Percentiles rank a stretch among this genome's conserved stretches.
Conservation (phyloP, 371 early-diverging fungal genomes). For the Rhizomucor pusillus region DNA sequence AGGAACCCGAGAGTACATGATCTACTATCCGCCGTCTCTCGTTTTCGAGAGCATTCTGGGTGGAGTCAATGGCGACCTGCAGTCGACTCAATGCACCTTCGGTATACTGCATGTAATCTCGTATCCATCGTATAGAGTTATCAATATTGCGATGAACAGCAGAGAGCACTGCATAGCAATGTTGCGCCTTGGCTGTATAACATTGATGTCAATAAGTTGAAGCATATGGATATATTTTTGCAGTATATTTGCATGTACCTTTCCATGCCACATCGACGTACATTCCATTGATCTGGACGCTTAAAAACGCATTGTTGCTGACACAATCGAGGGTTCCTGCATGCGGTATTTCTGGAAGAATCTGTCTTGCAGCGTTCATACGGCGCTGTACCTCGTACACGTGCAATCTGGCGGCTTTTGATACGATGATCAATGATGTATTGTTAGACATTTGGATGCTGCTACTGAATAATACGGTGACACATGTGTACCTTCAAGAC, state of each 20-base stretch:
- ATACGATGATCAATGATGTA: background rate
- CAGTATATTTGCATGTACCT: conserved; percentile 27
- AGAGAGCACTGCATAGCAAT: conserved; percentile 9
- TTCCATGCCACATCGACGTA: conserved; percentile 40
- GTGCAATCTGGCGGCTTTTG: conserved; percentile 7
- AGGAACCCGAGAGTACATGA: conserved; percentile 9
- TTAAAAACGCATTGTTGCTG: conserved; percentile 30
- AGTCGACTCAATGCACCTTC: conserved; percentile 19
- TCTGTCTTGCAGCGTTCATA: conserved; percentile 31
- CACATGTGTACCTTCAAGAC: conserved; percentile 24
- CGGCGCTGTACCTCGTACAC: conserved; percentile 32
- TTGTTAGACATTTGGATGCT: background rate
- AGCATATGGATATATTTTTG: background rate
- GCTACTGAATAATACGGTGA: background rate
- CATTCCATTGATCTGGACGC: conserved; percentile 21
- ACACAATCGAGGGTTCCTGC: conserved; percentile 37
- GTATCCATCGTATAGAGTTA: conserved; percentile 16
- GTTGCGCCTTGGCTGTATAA: conserved; percentile 16
- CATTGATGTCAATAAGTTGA: background rate
- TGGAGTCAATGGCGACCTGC: conserved; percentile 11
- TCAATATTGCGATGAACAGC: conserved; percentile 13
- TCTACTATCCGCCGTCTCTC: conserved; percentile 22
- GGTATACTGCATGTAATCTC: conserved; percentile 17
- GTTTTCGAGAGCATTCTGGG: conserved; percentile 11
- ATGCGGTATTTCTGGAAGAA: conserved; percentile 42